phyloP scores from a whole-genome alignment of 2,329 filamentous ascomycete genomes.

The Tolypocladium nubicola region DNA sequence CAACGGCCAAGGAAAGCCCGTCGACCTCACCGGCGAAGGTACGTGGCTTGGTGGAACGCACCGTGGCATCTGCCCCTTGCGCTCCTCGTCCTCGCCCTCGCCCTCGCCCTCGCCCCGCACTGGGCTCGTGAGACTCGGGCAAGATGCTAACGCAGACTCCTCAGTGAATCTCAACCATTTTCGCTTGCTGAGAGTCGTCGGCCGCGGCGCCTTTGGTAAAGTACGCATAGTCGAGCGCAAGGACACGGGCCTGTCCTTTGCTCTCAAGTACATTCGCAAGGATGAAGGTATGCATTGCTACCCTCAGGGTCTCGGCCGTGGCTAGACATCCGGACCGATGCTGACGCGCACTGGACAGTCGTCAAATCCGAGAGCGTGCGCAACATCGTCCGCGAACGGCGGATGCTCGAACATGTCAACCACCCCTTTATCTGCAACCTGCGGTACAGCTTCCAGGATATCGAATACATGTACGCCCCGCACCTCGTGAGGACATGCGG shows the following conservation, averaged over 20 bases:
- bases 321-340: conserved; percentile 3
- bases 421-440: conserved; percentile 97
- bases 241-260: conserved; percentile 87
- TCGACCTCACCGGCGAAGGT: conserved; percentile 92
- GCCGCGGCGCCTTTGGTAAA: conserved; percentile 96
- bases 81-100: too few species aligned
- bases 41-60: conserved; percentile 11
- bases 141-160: conserved; percentile 3
- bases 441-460: conserved; percentile 97
- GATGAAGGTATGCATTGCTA: conserved; percentile 70
- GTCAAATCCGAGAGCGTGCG: conserved; percentile 95
- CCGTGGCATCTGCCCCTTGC: too few species aligned
- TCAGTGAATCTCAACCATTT: conserved; percentile 96
- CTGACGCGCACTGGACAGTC: conserved; percentile 41
- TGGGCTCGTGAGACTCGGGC: not conserved
- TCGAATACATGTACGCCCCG: conserved; percentile 83
- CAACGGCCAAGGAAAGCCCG: conserved; percentile 88
- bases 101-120: not conserved
- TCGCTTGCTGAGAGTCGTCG: conserved; percentile 85
- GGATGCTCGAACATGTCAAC: conserved; percentile 97
- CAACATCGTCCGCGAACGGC: conserved; percentile 93
- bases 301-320: not conserved
- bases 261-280: conserved; percentile 96
- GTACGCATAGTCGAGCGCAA: conserved; percentile 97
- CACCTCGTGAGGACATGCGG: not conserved